phyloP scores from a whole-genome alignment of 2,329 filamentous ascomycete species.

The Ceratocystis lukuohia region DNA sequence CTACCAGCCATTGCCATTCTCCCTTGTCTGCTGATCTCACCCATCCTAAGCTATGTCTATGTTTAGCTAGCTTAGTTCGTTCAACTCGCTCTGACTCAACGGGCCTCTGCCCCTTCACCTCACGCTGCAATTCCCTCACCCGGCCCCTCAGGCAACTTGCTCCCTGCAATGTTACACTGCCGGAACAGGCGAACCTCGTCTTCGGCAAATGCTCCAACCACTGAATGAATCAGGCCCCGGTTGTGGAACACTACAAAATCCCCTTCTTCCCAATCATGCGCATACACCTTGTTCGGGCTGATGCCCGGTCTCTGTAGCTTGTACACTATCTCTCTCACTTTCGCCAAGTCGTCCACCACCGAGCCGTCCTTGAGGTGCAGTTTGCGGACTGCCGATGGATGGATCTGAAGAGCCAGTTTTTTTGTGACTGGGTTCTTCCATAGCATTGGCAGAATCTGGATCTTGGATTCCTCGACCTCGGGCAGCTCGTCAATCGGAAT shows the following conservation, averaged over 20 bases:
- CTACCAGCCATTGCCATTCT: no score
- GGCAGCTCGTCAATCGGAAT: slow-evolving; percentile 47
- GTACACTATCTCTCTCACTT: slow-evolving; percentile 56
- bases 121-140: neutral
- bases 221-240: slow-evolving; percentile 58
- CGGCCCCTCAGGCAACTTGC: slow-evolving; percentile 41
- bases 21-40: no score
- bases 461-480: slow-evolving; percentile 48
- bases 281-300: slow-evolving; percentile 52
- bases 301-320: slow-evolving; percentile 60
- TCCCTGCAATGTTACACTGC: slow-evolving; percentile 68
- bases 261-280: slow-evolving; percentile 65
- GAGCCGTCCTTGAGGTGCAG: slow-evolving; percentile 54
- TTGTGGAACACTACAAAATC: slow-evolving; percentile 71
- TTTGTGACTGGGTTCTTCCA: slow-evolving; percentile 65
- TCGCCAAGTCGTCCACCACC: slow-evolving; percentile 52
- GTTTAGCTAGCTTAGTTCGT: no score
- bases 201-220: slow-evolving; percentile 59
- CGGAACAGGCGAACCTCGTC: slow-evolving; percentile 63
- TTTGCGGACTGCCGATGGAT: slow-evolving; percentile 56
- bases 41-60: no score
- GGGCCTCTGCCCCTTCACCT: no score
- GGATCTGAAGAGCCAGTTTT: slow-evolving; percentile 56
- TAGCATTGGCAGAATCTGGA: slow-evolving; percentile 61
- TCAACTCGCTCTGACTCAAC: no score